Conservation (phyloP, 192 early-diverging fungal genomes). For the Coemansia sp. region DNA sequence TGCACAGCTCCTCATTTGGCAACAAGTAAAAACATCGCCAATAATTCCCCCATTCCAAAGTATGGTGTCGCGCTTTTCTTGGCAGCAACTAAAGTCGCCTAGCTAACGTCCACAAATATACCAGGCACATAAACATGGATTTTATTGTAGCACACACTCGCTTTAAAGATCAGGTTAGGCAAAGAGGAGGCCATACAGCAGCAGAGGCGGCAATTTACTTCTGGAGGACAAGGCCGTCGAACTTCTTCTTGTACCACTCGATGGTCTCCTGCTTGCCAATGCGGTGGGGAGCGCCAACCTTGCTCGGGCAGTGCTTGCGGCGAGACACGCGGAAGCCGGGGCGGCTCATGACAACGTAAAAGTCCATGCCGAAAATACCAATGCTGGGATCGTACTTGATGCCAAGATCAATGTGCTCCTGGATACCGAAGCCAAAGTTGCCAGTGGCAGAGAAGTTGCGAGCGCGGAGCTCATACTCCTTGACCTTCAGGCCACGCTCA, state of each 20-base stretch:
- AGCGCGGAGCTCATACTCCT: constrained; percentile 96
- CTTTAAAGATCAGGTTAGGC: not conserved
- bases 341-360: constrained; percentile 97
- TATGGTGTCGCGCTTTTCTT: too few relatives aligned
- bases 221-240: constrained; percentile 82
- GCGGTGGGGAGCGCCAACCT: constrained; percentile 86
- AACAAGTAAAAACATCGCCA: too few relatives aligned
- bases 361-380: constrained; percentile 98
- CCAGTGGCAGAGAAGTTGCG: constrained; percentile 97
- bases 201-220: constrained; percentile 58
- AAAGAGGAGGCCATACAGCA: not conserved
- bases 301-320: constrained; percentile 80
- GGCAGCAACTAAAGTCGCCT: too few relatives aligned
- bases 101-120: too few relatives aligned
- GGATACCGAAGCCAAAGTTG: constrained; percentile 99
- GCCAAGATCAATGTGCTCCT: constrained; percentile 99
- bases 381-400: constrained; percentile 99
- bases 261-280: constrained; percentile 95
- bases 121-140: constrained; percentile 4
- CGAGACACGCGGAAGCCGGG: constrained; percentile 93
- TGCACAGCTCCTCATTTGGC: too few relatives aligned
- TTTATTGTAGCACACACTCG: constrained; percentile 17
- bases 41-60: too few relatives aligned
- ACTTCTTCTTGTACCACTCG: constrained; percentile 98
- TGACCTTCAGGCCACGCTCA: constrained; percentile 99